Base-by-base conservation (phyloP, 768 basidiomycete species). In the Epithele typhae region DNA sequence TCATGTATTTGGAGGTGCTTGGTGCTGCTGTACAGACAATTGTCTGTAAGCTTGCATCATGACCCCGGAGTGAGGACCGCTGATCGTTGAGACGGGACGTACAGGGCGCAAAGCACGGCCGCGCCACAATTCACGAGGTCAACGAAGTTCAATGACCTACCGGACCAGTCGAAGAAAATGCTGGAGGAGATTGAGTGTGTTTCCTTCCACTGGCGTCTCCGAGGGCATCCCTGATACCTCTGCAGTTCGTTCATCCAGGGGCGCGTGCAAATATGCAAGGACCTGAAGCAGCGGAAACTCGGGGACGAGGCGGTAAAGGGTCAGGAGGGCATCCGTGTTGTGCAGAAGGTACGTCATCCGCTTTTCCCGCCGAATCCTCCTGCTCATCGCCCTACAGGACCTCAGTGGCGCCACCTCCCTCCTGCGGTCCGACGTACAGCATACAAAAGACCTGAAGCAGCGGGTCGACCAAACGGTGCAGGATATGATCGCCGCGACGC, bases 101-200 rank as follows among this genome's bases (percentile, higher is more conserved):
- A 19, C 39, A 51, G 49, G 27, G 38, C 35, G 5, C 54, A 56
- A 27, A 55, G 43, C 23, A n/a, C 45, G 3, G 57, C 57, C 23
- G 54, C 62, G 23, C 71, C 73, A 9, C 68, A 69, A 5, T 77
- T 82, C 54, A 70, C 70, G 23, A 75, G 69, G 46, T 69, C 73
- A 0, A 87, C 87, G 0, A 91, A 88, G 59, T 92, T 89, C 64
- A 92, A 91, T 44, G 89, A 92, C 60, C 65, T 91, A 3, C 81
- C 86, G 1, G 87, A 91, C 41, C 73, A 79, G 2, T 51, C 82
- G 18, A 86, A 80, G 64, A 79, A 66, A 51, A 70, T 65, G 4
- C 69, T 92, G 15, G 89, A 90, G 58, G 61, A 63, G 32, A 76
- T 92, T 35, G 89, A 92, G 89, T 91, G 54, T 48, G 80, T 56